Evolutionary conservation across 345 rosid genomes (phyloP), one percentile per base, ranked within the genome.

Genomic region (Clausena lansium): DNA sequence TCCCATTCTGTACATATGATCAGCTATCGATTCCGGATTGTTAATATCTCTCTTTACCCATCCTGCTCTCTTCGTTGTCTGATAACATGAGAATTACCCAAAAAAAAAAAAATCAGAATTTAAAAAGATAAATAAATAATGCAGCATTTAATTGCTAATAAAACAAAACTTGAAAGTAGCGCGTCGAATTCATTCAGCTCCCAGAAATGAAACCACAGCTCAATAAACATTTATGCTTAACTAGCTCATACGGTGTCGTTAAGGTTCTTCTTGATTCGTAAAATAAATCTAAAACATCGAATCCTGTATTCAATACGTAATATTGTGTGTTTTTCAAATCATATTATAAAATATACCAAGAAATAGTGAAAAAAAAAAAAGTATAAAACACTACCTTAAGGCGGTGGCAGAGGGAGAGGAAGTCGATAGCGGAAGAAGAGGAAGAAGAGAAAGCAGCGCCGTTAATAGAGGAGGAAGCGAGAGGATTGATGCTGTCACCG

Each of bases 1-100:
- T 78, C 98, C 94, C 99, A 95, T 95, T n/a, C 98, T 84, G 55
- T 93, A 89, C 99, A 95, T 93, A 72, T 95, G 99, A 87, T 95
- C 99, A 2, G 92, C 88, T 35, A 95, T 88, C 1, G 97, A 95
- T 84, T 95, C 97, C 8, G 99, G 96, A 81, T 87, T 83, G 73
- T 86, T 84, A 1, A 95, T 87, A 62, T 88, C 93, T 87, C 93
- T 90, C 78, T 74, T 81, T 6, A 93, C 84, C 99, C 99, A 95
- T 41, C 99, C 98, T 74, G 97, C 89, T 81, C 99, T 87, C 78
- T 94, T 92, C 45, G 99, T 93, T 7, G 96, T 92, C 99, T 95
- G 74, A 55, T 57, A 66, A 3, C 54, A 76, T 6, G 61, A 17
- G 24, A 71, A 71, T 24, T 73, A 75, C 32, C 9, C 9, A 41